Evolutionary conservation across 2,329 filamentous ascomycete species (phyloP).

Genomic region (Epichloe hybrida): DNA sequence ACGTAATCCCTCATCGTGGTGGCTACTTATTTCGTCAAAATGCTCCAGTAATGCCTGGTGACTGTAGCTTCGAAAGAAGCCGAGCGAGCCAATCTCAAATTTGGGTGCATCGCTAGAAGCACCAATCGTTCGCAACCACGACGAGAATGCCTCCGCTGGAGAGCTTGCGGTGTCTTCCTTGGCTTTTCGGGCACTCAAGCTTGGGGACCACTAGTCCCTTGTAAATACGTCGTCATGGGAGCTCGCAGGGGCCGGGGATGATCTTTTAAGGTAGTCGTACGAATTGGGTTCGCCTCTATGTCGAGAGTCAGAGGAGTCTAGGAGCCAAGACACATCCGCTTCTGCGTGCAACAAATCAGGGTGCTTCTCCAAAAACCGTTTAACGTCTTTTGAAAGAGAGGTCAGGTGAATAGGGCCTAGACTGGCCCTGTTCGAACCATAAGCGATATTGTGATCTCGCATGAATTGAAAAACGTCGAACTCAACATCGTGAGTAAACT

Average conservation of each 20-base stretch:
- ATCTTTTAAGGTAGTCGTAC: not conserved
- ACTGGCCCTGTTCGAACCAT: constrained; percentile 46
- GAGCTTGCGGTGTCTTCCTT: constrained; percentile 10
- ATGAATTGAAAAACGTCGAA: constrained; percentile 83
- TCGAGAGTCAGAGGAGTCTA: constrained; percentile 11
- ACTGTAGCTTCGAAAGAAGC: constrained; percentile 34
- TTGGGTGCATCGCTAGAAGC: constrained; percentile 37
- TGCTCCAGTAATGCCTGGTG: constrained; percentile 35
- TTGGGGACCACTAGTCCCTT: constrained; percentile 4
- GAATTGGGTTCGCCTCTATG: not conserved
- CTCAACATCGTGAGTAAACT: constrained; percentile 48
- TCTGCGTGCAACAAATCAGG: constrained; percentile 31
- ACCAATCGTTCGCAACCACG: constrained; percentile 27
- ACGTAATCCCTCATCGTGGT: constrained; percentile 32
- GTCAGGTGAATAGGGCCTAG: constrained; percentile 29
- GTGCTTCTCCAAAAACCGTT: constrained; percentile 31
- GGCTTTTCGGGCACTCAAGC: not conserved
- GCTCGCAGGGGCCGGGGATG: not conserved
- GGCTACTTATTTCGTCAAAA: constrained; percentile 33
- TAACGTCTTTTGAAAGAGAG: constrained; percentile 31
- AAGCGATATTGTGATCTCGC: constrained; percentile 70
- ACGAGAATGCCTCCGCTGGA: constrained; percentile 16
- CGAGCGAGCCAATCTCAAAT: constrained; percentile 39
- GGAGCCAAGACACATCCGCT: constrained; percentile 34
- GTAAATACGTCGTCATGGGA: not conserved